Evolutionary conservation across 2,329 filamentous ascomycete genomes (phyloP), one percentile per base, ranked within the genome.

Genomic region (Paramyrothecium sp.): DNA sequence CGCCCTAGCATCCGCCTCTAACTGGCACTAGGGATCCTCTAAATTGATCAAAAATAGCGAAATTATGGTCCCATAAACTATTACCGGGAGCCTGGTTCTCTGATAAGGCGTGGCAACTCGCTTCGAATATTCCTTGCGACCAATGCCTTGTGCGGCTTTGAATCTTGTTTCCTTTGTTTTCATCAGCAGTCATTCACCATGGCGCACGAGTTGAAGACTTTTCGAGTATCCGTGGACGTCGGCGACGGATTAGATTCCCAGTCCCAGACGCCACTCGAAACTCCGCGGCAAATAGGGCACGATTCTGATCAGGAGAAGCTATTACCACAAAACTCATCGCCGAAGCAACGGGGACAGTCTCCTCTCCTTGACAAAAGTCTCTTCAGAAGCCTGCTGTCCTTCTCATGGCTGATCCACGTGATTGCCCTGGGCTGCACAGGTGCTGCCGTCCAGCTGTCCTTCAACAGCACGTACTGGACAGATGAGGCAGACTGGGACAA

Each of bases 321-420:
- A 19, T 19, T 44, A 16, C 38, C 38, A 44, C 38, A 44, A 7
- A 44, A 44, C 38, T 17, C 13, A 7, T 16, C 38, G 5, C 13
- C 26, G 26, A 30, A 30, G 26, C 26, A 30, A 10, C 26, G 10
- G 10, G 5, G 20, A n/a, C 13, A 20, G 17, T 16, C 51, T 11
- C 30, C 51, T 8, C 26, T 53, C 12, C 26, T 53, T 7, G 23
- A 53, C 26, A 41, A 30, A 17, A 53, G 30, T 30, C 33, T 53
- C 17, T 38, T 53, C 20, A 19, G 30, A 19, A 34, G 16, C 26
- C 30, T 53, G 10, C 26, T 53, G 7, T 53, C 51, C 13, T 53
- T 53, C 33, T 53, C 51, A 3, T 53, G 51, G 51, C 13, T 53
- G 17, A 53, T 53, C 51, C 51, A 53, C n/a, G 51, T 53, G 26